phyloP scores from a whole-genome alignment of 2,329 filamentous ascomycete species.

The Penicillium griseofulvum region DNA sequence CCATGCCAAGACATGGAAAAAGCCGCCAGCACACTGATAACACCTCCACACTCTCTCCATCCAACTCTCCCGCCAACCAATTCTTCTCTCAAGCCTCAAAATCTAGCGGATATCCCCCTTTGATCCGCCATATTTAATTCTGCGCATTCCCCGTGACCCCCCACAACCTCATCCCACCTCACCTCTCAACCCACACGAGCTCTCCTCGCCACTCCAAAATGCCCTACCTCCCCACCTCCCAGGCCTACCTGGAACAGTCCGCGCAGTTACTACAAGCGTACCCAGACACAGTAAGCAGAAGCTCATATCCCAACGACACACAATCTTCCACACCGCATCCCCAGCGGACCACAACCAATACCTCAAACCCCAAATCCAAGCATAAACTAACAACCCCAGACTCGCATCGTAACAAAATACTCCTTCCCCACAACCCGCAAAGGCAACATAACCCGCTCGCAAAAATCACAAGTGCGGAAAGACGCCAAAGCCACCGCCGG shows the following conservation, averaged over 20 bases:
- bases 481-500: conserved; percentile 13
- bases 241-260: conserved; percentile 90
- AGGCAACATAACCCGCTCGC: conserved; percentile 27
- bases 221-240: conserved; percentile 76
- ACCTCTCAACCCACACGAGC: background rate
- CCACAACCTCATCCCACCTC: background rate
- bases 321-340: background rate
- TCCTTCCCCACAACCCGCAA: conserved; percentile 52
- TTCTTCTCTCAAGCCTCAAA: background rate
- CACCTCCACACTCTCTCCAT: conserved; percentile 16
- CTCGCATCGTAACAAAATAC: conserved; percentile 90
- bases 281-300: conserved; percentile 68
- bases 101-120: background rate
- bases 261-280: conserved; percentile 80
- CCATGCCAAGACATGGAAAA: conserved; percentile 27
- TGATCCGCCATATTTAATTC: background rate
- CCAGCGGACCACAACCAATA: background rate
- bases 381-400: conserved; percentile 52
- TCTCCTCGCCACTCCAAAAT: conserved; percentile 49
- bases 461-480: conserved; percentile 33
- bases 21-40: conserved; percentile 22
- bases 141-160: background rate
- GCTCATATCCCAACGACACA: background rate
- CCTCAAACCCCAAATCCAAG: background rate
- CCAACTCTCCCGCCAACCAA: conserved; percentile 5